Evolutionary conservation across 805 yeast genomes (phyloP).

Genomic region (Zygosaccharomyces siamensis): DNA sequence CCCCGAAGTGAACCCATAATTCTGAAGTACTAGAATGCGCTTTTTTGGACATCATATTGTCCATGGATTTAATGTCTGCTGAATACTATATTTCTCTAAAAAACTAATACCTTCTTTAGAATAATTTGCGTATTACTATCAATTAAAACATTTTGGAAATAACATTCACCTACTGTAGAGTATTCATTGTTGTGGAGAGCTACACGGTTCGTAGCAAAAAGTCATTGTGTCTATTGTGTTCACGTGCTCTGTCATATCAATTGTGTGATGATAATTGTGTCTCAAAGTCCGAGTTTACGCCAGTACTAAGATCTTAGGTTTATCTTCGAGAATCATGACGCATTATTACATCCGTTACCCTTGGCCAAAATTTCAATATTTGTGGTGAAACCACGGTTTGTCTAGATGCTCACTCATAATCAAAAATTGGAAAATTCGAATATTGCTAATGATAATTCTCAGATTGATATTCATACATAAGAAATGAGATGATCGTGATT

Average conservation of each 20-base stretch:
- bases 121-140: no score
- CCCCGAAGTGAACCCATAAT: no score
- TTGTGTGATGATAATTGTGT: not conserved
- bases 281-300: not conserved
- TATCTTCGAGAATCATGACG: not conserved
- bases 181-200: no score
- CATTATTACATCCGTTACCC: not conserved
- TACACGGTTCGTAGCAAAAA: not conserved
- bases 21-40: no score
- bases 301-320: not conserved
- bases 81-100: no score
- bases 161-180: no score
- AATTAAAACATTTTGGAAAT: no score
- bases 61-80: no score
- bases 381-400: not conserved
- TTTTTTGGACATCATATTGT: no score
- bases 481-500: not conserved
- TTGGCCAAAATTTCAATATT: not conserved
- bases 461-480: not conserved
- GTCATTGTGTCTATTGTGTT: not conserved
- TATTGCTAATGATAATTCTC: not conserved
- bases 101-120: no score
- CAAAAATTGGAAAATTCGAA: not conserved
- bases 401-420: no score
- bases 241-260: not conserved